Percentiles rank a stretch among this genome's conserved stretches.
These are phyloP conservation scores for Sporisorium iseilematis-ciliati DNA, from an alignment of 1,284 basidiomycete genomes.

Conservation along the genomic window DNA sequence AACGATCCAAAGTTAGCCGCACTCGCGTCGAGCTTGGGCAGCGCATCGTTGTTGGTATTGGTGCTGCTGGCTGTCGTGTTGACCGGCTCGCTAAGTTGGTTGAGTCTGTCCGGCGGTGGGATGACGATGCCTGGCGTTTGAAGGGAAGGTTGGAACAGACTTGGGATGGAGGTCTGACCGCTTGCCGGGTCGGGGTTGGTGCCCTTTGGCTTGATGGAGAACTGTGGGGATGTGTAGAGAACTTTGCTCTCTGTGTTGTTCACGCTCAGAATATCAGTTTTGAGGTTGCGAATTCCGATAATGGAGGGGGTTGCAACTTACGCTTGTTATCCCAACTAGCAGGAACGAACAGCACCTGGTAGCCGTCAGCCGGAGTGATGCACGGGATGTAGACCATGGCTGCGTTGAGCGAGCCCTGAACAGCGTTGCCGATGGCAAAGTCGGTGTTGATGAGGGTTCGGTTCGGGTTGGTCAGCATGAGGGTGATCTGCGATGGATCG, in stretches of 20 bases:
- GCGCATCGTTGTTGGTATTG: constrained; percentile 11
- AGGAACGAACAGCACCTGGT: constrained; percentile 10
- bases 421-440: constrained; percentile 40
- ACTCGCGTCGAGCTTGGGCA: constrained; percentile 21
- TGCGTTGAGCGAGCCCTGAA: constrained; percentile 23
- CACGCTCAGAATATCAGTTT: not conserved
- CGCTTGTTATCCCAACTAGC: constrained; percentile 40
- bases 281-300: too few relatives aligned
- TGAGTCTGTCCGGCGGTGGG: constrained; percentile 7
- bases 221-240: constrained; percentile 26
- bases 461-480: constrained; percentile 40
- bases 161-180: constrained; percentile 21
- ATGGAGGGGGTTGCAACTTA: constrained; percentile 9
- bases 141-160: constrained; percentile 19
- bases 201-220: constrained; percentile 35
- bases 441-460: constrained; percentile 40
- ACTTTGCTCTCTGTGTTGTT: constrained; percentile 15
- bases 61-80: constrained; percentile 14
- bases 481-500: constrained; percentile 22
- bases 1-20: constrained; percentile 18
- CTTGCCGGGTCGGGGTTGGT: constrained; percentile 27
- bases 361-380: constrained; percentile 10
- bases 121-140: constrained; percentile 32
- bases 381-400: constrained; percentile 46
- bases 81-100: not conserved